These are phyloP conservation scores for Lolium multiflorum DNA, from an alignment of 176 grass and related monocot species.

Conservation along the genomic window DNA sequence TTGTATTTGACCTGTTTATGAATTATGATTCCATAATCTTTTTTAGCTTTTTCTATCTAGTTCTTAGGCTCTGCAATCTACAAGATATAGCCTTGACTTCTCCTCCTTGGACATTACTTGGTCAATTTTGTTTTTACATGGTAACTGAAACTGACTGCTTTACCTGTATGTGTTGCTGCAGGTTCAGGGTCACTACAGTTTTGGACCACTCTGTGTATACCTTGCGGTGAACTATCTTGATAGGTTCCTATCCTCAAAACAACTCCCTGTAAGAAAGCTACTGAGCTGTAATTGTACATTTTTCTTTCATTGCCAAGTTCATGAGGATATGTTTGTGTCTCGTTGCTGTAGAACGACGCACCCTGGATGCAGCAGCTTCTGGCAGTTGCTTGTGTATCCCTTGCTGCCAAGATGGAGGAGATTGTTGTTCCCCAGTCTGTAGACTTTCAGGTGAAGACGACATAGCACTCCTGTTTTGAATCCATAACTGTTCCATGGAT, in stretches of 20 bases:
- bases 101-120: background rate
- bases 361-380: conserved; percentile 71
- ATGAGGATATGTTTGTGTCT: background rate
- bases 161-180: conserved; percentile 46
- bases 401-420: conserved; percentile 96
- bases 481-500: background rate
- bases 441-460: conserved; percentile 66
- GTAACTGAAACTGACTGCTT: conserved; percentile 32
- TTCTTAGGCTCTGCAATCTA: background rate
- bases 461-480: background rate
- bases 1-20: background rate
- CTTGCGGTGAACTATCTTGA: conserved; percentile 89
- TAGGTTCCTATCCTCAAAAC: conserved; percentile 67
- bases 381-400: conserved; percentile 74
- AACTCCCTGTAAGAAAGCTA: conserved; percentile 63
- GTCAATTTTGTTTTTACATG: conserved; percentile 9
- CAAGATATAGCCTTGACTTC: conserved; percentile 3
- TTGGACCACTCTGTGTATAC: conserved; percentile 74
- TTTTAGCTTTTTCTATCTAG: conserved; percentile 17
- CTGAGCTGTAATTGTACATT: background rate
- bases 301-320: background rate
- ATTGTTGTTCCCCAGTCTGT: conserved; percentile 45
- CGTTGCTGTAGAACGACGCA: conserved; percentile 50
- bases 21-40: background rate
- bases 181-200: conserved; percentile 68